Evolutionary conservation across 116 monocot genomes (phyloP), one percentile per base, ranked within the genome.

Genomic region (Zostera marina): DNA sequence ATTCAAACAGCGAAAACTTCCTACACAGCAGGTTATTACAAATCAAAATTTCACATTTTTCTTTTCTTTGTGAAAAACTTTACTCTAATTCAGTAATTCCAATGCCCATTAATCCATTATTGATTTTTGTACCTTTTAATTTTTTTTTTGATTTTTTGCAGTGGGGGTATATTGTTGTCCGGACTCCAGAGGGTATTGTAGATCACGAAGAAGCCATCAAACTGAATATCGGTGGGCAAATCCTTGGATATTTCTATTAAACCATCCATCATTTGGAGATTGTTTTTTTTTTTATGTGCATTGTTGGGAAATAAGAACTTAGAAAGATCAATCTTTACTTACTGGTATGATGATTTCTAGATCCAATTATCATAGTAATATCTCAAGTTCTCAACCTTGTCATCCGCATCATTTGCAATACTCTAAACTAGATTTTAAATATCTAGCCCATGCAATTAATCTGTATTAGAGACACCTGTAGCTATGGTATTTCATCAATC

Each of bases 91-190:
- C 1, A 12, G 9, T 22, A 25, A 54, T 32, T 54, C 14, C 5
- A 54, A 13, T 54, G 11, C 14, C 22, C 5, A 12, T 25, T 11
- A 53, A 17, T 21, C 12, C 6, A 24, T 22, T 10, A 54, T 9
- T 6, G 13, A 22, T 12, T 17, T 8, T 24, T 13, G 3, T n/a
- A 25, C n/a, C n/a, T 55, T 7, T n/a, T 15, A 13, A n/a, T n/a
- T 56, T n/a, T 25, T 56, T 7, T n/a, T 38, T 56, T 43, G 11
- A n/a, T 40, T 12, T 57, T 63, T 22, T 84, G 71, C 75, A 93
- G 88, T 93, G 92, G 92, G 92, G 88, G 12, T 93, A 87, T 59
- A 78, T 93, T 56, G 92, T 93, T 54, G 80, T 93, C 54, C 81
- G 78, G 38, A 93, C 92, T 44, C 88, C 92, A 14, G 83, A 81